A percentile compares a stretch with the other conserved stretches of the same genome.
Evolutionary conservation across 345 rosid genomes (phyloP).

Genomic region (Citrus sinensis): DVS_A1.0 CM039161.1:3053001-3053500

Average conservation of each 20-base stretch:
- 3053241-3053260: background rate
- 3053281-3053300: constrained; percentile 84
- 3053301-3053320: constrained; percentile 92
- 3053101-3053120: background rate
- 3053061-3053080: background rate
- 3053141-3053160: background rate
- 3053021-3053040: background rate
- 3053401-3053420: background rate
- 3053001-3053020: background rate
- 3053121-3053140: background rate
- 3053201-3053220: background rate
- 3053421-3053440: background rate
- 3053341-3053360: constrained; percentile 87
- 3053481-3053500: background rate
- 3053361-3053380: constrained; percentile 88
- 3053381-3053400: constrained; percentile 58
- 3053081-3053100: background rate
- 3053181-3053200: background rate
- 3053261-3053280: constrained; percentile 69
- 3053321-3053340: constrained; percentile 98
- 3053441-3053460: background rate
- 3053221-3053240: background rate
- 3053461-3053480: background rate
- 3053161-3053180: background rate
- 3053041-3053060: background rate